phyloP scores from a whole-genome alignment of 2,329 filamentous ascomycete species.

The Ophiostoma triangulosporum region DNA sequence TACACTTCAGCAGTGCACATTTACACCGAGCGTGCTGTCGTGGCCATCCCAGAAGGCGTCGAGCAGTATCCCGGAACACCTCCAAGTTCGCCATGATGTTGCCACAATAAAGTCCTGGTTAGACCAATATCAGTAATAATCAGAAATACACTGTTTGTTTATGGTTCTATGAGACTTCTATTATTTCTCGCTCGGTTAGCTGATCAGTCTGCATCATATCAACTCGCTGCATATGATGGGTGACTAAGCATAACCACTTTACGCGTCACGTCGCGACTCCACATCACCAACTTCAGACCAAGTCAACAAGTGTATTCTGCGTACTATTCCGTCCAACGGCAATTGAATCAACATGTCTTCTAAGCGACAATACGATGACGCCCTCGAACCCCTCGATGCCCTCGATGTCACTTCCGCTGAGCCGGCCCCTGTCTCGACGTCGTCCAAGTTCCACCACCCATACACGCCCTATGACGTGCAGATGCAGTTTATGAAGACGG shows the following conservation, averaged over 20 bases:
- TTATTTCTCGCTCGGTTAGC: too few relatives aligned
- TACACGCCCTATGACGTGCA: constrained; percentile 83
- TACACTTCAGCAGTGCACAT: constrained; percentile 31
- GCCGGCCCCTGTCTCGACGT: not conserved
- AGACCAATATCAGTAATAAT: too few relatives aligned
- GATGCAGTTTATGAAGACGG: constrained; percentile 69
- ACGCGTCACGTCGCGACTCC: not conserved
- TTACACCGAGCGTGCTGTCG: constrained; percentile 19
- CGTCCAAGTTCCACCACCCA: constrained; percentile 59
- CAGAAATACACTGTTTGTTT: too few relatives aligned
- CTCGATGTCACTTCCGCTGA: not conserved
- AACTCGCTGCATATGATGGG: too few relatives aligned
- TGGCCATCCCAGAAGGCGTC: not conserved
- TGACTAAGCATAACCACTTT: not conserved
- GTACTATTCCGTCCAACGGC: not conserved
- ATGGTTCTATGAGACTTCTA: too few relatives aligned
- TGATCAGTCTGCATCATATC: too few relatives aligned
- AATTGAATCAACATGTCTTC: not conserved
- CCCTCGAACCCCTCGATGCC: not conserved
- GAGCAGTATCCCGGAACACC: not conserved
- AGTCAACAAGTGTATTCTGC: too few relatives aligned
- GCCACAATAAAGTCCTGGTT: too few relatives aligned
- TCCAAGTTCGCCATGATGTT: not conserved
- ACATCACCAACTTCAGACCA: not conserved
- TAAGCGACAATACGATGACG: not conserved